phyloP scores from a whole-genome alignment of 2,329 filamentous ascomycete genomes.

The Paraphoma sp. region DNA sequence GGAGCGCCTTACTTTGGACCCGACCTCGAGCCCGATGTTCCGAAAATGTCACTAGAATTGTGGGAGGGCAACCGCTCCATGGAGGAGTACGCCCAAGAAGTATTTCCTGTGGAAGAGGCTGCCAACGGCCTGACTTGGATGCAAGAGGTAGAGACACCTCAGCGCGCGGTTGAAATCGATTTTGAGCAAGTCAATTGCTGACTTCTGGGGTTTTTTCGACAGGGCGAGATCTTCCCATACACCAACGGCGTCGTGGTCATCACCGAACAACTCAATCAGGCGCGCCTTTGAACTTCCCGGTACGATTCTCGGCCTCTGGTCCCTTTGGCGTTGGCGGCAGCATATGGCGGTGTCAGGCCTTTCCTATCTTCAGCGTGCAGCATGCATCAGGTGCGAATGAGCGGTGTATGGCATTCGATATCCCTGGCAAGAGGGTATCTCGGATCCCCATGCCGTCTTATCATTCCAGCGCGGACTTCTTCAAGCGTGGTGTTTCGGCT shows the following conservation, averaged over 20 bases:
- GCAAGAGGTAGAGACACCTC: constrained; percentile 59
- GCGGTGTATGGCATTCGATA: constrained; percentile 22
- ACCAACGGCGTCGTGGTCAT: constrained; percentile 36
- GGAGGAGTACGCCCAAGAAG: constrained; percentile 93
- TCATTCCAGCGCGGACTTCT: constrained; percentile 7
- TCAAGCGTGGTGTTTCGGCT: constrained; percentile 45
- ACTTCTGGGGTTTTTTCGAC: constrained; percentile 29
- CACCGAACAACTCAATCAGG: constrained; percentile 43
- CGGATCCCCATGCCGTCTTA: constrained; percentile 9
- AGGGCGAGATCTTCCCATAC: constrained; percentile 38
- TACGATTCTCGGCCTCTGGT: constrained; percentile 16
- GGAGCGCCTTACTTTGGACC: constrained; percentile 69
- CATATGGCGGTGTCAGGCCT: constrained; percentile 23
- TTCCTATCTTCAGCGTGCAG: constrained; percentile 17
- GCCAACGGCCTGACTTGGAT: constrained; percentile 96
- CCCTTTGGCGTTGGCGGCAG: constrained; percentile 28
- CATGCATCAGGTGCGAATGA: constrained; percentile 20
- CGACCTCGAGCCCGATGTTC: constrained; percentile 66
- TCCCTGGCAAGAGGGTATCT: constrained; percentile 7
- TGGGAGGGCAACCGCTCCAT: constrained; percentile 92
- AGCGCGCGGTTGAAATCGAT: constrained; percentile 43
- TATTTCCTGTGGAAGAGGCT: constrained; percentile 92
- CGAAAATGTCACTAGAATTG: constrained; percentile 76
- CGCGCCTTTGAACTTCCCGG: constrained; percentile 36
- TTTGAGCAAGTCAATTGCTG: constrained; percentile 48